Conservation (phyloP, 148 eudicot genomes). For the Spergularia bocconei region DNA sequence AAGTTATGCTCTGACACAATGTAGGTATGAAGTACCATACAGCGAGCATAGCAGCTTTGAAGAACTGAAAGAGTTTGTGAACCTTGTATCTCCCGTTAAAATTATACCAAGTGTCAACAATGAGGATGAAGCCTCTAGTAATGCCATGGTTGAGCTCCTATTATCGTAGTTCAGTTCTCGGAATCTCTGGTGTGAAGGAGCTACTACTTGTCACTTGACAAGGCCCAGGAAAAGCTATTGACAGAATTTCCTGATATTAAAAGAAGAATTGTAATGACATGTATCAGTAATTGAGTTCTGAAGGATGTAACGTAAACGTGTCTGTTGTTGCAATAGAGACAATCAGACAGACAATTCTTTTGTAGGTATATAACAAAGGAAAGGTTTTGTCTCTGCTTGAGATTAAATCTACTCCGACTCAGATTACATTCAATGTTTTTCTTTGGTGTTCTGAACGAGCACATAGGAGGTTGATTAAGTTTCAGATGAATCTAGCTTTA, state of each 20-base stretch:
- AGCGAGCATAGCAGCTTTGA: slow-evolving; percentile 91
- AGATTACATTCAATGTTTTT: too few relatives aligned
- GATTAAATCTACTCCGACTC: neutral
- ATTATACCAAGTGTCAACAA: slow-evolving; percentile 92
- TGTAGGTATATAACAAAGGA: neutral
- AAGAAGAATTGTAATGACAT: too few relatives aligned
- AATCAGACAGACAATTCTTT: too few relatives aligned
- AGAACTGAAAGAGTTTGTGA: slow-evolving; percentile 79
- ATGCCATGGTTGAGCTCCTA: slow-evolving; percentile 58
- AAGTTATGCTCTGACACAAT: slow-evolving; percentile 13
- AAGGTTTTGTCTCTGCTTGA: neutral
- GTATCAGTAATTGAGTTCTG: too few relatives aligned
- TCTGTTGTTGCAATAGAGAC: neutral
- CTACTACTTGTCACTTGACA: too few relatives aligned
- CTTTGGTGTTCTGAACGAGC: too few relatives aligned
- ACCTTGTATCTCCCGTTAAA: slow-evolving; percentile 60
- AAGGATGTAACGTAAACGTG: neutral
- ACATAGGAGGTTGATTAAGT: too few relatives aligned
- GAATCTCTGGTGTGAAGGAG: too few relatives aligned
- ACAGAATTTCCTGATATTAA: too few relatives aligned
- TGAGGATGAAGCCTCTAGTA: slow-evolving; percentile 50
- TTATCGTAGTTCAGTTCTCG: slow-evolving; percentile 27
- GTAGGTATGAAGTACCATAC: slow-evolving; percentile 96
- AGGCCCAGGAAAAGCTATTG: too few relatives aligned
- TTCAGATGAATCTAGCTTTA: too few relatives aligned